Conservation (phyloP, 2,329 filamentous ascomycete species). For the Lecanoromycetidae sp. region DNA sequence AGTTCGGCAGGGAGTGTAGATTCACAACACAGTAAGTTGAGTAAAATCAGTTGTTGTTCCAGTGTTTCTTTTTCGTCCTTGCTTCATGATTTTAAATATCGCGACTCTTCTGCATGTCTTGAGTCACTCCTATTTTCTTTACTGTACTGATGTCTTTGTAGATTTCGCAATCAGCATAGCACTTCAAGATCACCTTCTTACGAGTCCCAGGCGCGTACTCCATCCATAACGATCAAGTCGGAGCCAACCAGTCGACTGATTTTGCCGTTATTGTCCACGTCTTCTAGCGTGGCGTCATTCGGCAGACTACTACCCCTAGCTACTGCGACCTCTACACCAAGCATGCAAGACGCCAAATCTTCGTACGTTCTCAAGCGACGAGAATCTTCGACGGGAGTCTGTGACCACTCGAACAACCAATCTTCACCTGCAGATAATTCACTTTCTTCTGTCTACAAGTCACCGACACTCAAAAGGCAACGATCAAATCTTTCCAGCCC, state of each 20-base stretch:
- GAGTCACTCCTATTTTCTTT: background rate
- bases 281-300: background rate
- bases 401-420: background rate
- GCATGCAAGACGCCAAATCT: too few relatives aligned
- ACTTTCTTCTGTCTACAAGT: background rate
- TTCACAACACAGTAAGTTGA: constrained; percentile 72
- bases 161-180: constrained; percentile 11
- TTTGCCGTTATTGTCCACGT: background rate
- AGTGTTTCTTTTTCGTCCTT: background rate
- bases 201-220: constrained; percentile 14
- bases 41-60: background rate
- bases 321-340: too few relatives aligned
- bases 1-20: constrained; percentile 74
- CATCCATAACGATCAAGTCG: constrained; percentile 8
- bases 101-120: background rate
- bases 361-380: background rate
- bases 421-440: too few relatives aligned
- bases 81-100: background rate
- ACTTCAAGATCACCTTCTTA: constrained; percentile 16
- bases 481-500: background rate
- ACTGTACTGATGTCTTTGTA: constrained; percentile 8
- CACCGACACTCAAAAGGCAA: constrained; percentile 2
- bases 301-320: too few relatives aligned
- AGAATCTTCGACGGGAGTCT: background rate
- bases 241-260: constrained; percentile 1